Conservation (phyloP, 352 stramenopile genomes). For the Phytopythium sindhum region DNA sequence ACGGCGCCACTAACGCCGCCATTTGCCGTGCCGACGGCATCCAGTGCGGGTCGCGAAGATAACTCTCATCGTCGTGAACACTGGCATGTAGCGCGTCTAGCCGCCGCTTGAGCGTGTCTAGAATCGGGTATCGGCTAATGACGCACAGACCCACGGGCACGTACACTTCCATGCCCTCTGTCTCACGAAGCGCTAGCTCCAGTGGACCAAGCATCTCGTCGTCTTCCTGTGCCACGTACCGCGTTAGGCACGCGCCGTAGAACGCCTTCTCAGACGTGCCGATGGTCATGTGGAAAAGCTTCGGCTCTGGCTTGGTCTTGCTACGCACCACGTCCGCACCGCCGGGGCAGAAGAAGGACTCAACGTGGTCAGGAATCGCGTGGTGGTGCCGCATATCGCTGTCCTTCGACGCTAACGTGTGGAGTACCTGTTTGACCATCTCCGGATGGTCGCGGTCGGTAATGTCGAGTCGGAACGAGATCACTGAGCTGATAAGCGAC, state of each 20-base stretch:
- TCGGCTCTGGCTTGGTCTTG: conserved; percentile 52
- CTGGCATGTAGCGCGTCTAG: conserved; percentile 58
- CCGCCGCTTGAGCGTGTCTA: conserved; percentile 74
- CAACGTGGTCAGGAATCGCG: conserved; percentile 77
- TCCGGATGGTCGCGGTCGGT: conserved; percentile 50
- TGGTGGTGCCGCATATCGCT: conserved; percentile 72
- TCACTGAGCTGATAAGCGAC: conserved; percentile 66
- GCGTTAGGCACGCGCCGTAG: conserved; percentile 75
- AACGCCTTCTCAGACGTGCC: conserved; percentile 80
- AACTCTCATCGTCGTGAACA: conserved; percentile 52
- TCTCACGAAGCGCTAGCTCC: conserved; percentile 75
- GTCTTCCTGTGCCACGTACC: conserved; percentile 70
- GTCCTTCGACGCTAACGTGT: conserved; percentile 61
- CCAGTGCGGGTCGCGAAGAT: conserved; percentile 56
- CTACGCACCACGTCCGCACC: conserved; percentile 58
- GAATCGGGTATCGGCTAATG: conserved; percentile 77
- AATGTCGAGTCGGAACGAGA: conserved; percentile 63
- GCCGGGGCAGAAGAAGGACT: conserved; percentile 74
- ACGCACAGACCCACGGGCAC: conserved; percentile 75
- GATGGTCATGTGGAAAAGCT: conserved; percentile 83
- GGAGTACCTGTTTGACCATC: conserved; percentile 68
- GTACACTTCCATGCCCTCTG: conserved; percentile 78
- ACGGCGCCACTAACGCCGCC: conserved; percentile 55
- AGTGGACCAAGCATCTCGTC: conserved; percentile 64
- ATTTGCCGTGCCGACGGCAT: conserved; percentile 53